phyloP scores from a whole-genome alignment of 2,329 filamentous ascomycete species.

The Fusarium hostae region DNA sequence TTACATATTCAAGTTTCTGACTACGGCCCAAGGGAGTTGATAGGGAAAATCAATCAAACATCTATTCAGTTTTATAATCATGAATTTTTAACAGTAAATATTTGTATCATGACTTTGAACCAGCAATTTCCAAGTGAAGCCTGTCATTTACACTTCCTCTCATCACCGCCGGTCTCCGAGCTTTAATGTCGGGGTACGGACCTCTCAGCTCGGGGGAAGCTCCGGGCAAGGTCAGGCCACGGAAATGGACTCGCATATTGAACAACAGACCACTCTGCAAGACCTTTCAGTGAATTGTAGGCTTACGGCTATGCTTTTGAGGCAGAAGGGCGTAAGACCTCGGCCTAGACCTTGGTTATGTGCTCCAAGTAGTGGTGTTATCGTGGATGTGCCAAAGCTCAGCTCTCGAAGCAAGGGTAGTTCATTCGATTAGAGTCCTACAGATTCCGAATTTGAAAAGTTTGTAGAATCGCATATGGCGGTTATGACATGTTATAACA shows the following conservation, averaged over 20 bases:
- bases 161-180: conserved; percentile 41
- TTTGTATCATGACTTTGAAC: conserved; percentile 7
- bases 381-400: conserved; percentile 17
- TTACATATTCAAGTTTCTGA: background rate
- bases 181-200: conserved; percentile 34
- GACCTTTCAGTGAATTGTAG: background rate
- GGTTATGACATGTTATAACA: background rate
- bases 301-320: background rate
- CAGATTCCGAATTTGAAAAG: background rate
- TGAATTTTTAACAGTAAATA: background rate
- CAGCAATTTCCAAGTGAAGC: background rate
- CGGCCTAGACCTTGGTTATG: background rate
- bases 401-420: conserved; percentile 3
- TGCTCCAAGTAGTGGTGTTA: background rate
- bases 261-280: conserved; percentile 19
- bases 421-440: background rate
- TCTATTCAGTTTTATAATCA: background rate
- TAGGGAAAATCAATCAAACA: background rate
- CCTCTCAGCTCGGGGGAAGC: conserved; percentile 36
- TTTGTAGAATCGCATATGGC: background rate
- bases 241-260: conserved; percentile 2
- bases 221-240: conserved; percentile 23
- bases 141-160: conserved; percentile 17
- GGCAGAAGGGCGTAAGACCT: background rate
- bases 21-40: conserved; percentile 8